A percentile compares a stretch with the other conserved stretches of the same genome.
phyloP scores from a whole-genome alignment of 192 early-diverging fungal species.

The Dispira parvispora region DNA sequence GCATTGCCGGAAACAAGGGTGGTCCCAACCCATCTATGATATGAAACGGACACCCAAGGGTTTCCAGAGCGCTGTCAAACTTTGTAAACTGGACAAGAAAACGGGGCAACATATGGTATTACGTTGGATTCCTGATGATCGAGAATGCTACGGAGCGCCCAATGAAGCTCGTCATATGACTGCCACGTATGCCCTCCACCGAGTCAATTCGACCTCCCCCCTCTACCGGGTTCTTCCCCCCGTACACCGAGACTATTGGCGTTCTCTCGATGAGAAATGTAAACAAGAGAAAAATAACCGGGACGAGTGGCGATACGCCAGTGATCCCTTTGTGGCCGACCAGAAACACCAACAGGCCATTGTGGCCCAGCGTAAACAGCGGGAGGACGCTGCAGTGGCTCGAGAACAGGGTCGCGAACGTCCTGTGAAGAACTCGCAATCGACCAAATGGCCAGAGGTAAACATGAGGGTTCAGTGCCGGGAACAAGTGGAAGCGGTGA shows the following conservation, averaged over 20 bases:
- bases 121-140: constrained; percentile 5
- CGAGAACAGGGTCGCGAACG: constrained; percentile 14
- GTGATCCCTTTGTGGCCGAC: constrained; percentile 63
- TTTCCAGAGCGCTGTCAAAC: constrained; percentile 16
- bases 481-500: constrained; percentile 40
- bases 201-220: constrained; percentile 47
- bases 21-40: constrained; percentile 55
- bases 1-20: constrained; percentile 51
- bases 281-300: constrained; percentile 18
- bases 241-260: constrained; percentile 53
- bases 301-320: constrained; percentile 36
- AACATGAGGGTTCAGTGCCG: constrained; percentile 46
- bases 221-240: constrained; percentile 62
- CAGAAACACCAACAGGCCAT: constrained; percentile 23
- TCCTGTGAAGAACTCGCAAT: constrained; percentile 14
- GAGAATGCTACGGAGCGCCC: constrained; percentile 13
- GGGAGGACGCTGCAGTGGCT: constrained; percentile 10
- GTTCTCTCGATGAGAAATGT: constrained; percentile 35
- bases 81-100: constrained; percentile 28
- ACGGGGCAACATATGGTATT: constrained; percentile 16
- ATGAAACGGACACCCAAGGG: constrained; percentile 22
- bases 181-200: constrained; percentile 64
- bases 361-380: constrained; percentile 3
- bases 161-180: constrained; percentile 47
- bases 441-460: constrained; percentile 36